A percentile compares a stretch with the other conserved stretches of the same genome.
Conservation (phyloP, 805 yeast species). For the Hanseniaspora vineae region DNA sequence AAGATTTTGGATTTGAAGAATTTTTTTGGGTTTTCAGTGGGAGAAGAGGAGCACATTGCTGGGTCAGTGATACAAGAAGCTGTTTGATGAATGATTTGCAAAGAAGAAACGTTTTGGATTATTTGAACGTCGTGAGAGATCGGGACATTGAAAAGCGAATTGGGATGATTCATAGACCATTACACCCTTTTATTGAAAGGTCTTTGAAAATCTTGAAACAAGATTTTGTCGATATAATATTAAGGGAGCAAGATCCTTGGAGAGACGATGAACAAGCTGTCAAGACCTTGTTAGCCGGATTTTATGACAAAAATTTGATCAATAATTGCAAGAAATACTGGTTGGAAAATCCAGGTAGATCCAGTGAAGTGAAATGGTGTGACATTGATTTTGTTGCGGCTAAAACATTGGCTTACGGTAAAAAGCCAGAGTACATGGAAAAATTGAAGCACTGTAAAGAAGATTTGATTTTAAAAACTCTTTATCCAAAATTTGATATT, state of each 20-base stretch:
- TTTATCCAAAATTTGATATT: conserved; percentile 87
- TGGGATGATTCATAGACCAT: conserved; percentile 53
- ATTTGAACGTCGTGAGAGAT: conserved; percentile 60
- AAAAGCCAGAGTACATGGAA: conserved; percentile 25
- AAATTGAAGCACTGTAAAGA: conserved; percentile 58
- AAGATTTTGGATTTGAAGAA: conserved; percentile 82
- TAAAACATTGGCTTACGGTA: conserved; percentile 13
- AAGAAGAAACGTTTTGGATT: conserved; percentile 71
- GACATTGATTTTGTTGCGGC: conserved; percentile 48
- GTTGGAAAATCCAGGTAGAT: conserved; percentile 37
- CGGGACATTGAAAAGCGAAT: conserved; percentile 35
- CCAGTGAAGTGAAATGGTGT: conserved; percentile 62
- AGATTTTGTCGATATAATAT: conserved; percentile 50
- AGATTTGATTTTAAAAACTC: conserved; percentile 63
- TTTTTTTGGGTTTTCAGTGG: conserved; percentile 95
- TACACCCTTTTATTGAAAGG: conserved; percentile 77
- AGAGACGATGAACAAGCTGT: conserved; percentile 37
- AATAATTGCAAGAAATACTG: conserved; percentile 45
- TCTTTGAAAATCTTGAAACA: conserved; percentile 55
- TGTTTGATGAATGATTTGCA: conserved; percentile 56
- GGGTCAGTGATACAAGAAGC: conserved; percentile 86
- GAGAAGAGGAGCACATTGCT: conserved; percentile 97
- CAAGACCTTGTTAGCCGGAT: conserved; percentile 43
- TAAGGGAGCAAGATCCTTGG: conserved; percentile 88
- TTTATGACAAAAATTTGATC: conserved; percentile 48